These are phyloP conservation scores for Starmerella etchellsii DNA, from an alignment of 805 yeast genomes.

Conservation along the genomic window DNA sequence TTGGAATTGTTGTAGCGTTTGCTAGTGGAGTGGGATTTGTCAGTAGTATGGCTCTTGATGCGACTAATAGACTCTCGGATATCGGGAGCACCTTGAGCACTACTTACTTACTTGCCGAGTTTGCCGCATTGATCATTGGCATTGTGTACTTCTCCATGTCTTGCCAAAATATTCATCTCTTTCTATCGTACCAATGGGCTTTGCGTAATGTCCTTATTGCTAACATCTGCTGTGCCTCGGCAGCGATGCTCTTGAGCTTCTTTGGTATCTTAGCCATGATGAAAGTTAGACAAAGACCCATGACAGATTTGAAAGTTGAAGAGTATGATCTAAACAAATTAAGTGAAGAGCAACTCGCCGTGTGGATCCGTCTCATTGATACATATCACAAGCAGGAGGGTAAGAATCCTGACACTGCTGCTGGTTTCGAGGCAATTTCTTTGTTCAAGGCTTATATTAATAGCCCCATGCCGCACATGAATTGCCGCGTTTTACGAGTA, in stretches of 20 bases:
- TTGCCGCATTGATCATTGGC: conserved; percentile 13
- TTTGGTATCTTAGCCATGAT: conserved; percentile 19
- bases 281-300: conserved; percentile 21
- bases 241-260: conserved; percentile 18
- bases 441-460: conserved; percentile 25
- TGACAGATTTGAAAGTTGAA: conserved; percentile 24
- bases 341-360: conserved; percentile 21
- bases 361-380: conserved; percentile 26
- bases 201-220: conserved; percentile 20
- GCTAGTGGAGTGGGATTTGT: conserved; percentile 22
- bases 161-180: conserved; percentile 5
- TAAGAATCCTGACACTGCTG: conserved; percentile 25
- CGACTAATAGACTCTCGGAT: conserved; percentile 20
- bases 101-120: conserved; percentile 14
- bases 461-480: conserved; percentile 22
- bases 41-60: conserved; percentile 16
- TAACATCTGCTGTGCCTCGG: conserved; percentile 17
- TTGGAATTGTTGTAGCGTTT: conserved; percentile 19
- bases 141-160: conserved; percentile 20
- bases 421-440: conserved; percentile 26
- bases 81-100: conserved; percentile 14
- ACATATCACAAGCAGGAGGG: conserved; percentile 20
- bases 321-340: conserved; percentile 22
- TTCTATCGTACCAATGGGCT: not conserved
- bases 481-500: conserved; percentile 26